Percentiles rank a stretch among this genome's conserved stretches.
Conservation (phyloP, 2,329 filamentous ascomycete species). For the Trichoderma oligosporum region DNA sequence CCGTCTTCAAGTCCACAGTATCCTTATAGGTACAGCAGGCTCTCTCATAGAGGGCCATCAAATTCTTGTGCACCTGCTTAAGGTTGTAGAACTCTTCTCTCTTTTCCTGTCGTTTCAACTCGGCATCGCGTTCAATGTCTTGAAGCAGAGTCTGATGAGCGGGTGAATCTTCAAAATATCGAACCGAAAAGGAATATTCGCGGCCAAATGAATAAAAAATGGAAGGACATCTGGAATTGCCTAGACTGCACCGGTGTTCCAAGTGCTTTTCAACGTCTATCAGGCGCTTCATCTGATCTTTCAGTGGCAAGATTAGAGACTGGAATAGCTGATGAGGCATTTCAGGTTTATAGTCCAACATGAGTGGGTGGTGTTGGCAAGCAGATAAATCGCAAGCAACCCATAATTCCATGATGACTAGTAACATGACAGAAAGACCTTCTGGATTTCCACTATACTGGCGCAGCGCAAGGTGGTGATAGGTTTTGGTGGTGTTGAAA, state of each 20-base stretch:
- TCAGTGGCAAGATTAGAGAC: conserved; percentile 18
- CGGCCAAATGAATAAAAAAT: conserved; percentile 27
- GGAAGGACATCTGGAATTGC: too few species aligned
- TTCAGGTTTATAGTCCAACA: conserved; percentile 45
- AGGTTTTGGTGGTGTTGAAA: conserved; percentile 23
- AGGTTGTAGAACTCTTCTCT: not conserved
- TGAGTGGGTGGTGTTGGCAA: conserved; percentile 33
- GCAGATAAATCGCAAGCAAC: conserved; percentile 50
- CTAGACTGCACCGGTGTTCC: too few species aligned
- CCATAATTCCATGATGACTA: conserved; percentile 57
- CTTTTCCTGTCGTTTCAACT: not conserved
- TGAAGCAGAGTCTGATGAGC: conserved; percentile 3
- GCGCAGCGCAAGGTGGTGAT: conserved; percentile 28
- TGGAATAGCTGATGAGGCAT: conserved; percentile 41
- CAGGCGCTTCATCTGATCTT: not conserved
- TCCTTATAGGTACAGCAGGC: not conserved
- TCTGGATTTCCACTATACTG: conserved; percentile 42
- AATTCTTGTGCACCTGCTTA: too few species aligned
- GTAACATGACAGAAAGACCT: conserved; percentile 48
- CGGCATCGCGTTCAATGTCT: not conserved
- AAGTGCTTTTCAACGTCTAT: too few species aligned
- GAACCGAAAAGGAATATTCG: conserved; percentile 41
- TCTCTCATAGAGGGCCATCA: too few species aligned
- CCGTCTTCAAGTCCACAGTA: not conserved
- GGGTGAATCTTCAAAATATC: conserved; percentile 44